Conservation (phyloP, 352 stramenopile species). For the Globisporangium ultimum region DNA sequence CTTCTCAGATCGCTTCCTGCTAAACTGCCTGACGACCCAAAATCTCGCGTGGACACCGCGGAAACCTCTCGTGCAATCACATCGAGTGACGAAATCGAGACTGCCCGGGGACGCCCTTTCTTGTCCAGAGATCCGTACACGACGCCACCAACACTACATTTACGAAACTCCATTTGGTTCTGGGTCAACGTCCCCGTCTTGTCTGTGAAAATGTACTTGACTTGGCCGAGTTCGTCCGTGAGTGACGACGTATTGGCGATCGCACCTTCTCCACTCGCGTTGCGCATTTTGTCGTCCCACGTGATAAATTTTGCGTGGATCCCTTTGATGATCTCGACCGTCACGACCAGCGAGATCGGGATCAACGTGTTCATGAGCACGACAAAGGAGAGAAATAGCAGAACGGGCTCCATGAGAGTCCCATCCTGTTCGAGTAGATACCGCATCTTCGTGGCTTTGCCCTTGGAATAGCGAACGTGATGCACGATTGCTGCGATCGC, state of each 20-base stretch:
- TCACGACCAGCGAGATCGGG: conserved; percentile 92
- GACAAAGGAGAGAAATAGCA: conserved; percentile 89
- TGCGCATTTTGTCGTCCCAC: conserved; percentile 71
- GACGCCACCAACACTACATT: conserved; percentile 88
- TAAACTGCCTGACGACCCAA: background rate
- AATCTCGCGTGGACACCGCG: conserved; percentile 3
- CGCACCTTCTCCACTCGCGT: conserved; percentile 44
- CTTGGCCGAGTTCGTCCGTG: conserved; percentile 91
- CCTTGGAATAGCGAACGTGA: conserved; percentile 15
- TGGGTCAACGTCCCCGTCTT: conserved; percentile 94
- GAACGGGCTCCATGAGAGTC: conserved; percentile 16
- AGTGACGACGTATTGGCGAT: conserved; percentile 88
- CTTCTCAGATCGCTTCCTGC: conserved; percentile 5
- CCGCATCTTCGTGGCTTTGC: conserved; percentile 2
- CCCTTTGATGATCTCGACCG: conserved; percentile 73
- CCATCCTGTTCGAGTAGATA: conserved; percentile 11
- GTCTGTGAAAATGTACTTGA: conserved; percentile 92
- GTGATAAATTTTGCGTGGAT: conserved; percentile 76
- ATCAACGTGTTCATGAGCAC: conserved; percentile 93
- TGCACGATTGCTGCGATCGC: conserved; percentile 45
- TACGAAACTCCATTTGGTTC: conserved; percentile 96
- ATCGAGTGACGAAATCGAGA: conserved; percentile 40
- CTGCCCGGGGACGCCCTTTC: conserved; percentile 21
- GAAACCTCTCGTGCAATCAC: conserved; percentile 12
- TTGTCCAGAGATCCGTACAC: conserved; percentile 63